Evolutionary conservation across 352 stramenopile species (phyloP).

Genomic region (Pythium sukuiense): DNA sequence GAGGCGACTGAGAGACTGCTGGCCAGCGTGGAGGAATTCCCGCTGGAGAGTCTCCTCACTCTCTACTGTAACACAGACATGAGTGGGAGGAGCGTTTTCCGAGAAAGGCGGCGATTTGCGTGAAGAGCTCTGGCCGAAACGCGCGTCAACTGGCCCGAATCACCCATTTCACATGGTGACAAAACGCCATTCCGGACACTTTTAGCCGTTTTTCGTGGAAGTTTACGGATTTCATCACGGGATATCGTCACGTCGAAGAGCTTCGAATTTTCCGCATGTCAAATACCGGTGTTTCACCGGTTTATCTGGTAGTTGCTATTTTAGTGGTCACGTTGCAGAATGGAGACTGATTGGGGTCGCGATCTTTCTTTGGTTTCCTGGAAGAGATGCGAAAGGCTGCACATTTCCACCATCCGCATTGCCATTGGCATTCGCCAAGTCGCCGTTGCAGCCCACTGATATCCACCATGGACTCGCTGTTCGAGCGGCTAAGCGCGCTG

Average conservation of each 20-base stretch:
- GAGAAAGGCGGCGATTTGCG: not conserved
- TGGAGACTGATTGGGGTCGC: slow-evolving; percentile 20
- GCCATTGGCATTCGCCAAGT: slow-evolving; percentile 1
- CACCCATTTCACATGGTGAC: not conserved
- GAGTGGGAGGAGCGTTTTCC: not conserved
- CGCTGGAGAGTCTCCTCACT: no score
- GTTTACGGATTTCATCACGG: not conserved
- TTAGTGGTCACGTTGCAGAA: slow-evolving; percentile 6
- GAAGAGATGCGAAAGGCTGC: slow-evolving; percentile 11
- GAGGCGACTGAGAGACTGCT: no score
- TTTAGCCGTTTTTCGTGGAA: no score
- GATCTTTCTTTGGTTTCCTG: slow-evolving; percentile 24
- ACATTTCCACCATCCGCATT: not conserved
- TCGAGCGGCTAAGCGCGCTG: slow-evolving; percentile 40
- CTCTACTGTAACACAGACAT: not conserved
- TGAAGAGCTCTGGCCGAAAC: not conserved
- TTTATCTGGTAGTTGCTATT: slow-evolving; percentile 10
- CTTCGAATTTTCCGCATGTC: not conserved
- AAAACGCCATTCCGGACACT: no score
- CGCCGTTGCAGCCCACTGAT: not conserved
- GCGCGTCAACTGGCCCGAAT: not conserved
- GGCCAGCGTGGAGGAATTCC: no score
- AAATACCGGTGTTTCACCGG: slow-evolving; percentile 7
- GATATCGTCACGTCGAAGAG: not conserved
- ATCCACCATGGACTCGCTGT: slow-evolving; percentile 52